Evolutionary conservation across 2,329 filamentous ascomycete genomes (phyloP), one percentile per base, ranked within the genome.

Genomic region (Hortaea sp.): DNA sequence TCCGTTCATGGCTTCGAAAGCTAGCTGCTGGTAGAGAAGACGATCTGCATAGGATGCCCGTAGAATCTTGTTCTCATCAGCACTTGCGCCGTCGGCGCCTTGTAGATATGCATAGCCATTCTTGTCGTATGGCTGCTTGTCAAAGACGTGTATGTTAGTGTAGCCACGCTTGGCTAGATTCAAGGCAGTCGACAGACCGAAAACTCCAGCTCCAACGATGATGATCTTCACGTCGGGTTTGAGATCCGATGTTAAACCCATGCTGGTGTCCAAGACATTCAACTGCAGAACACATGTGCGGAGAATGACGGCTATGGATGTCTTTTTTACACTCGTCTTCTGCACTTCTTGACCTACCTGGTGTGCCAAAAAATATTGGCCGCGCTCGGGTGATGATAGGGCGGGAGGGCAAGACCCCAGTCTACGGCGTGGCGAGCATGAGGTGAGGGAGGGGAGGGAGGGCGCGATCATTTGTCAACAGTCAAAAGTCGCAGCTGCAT

Each of bases 41-140:
- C 77, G 69, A 59, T 88, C 79, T 5, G 84, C 80, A 61, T 95
- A 95, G 70, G 94, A 88, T 34, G 79, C 73, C 34, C 76, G 72
- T 44, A 79, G 69, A 50, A 79, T 78, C 45, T 73, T 72, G 50
- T 72, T 72, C 32, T 72, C 58, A 50, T 73, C 71, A 57, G 71
- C 71, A 27, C 69, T 70, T 5, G 70, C 69, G 7, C 69, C 67
- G 44, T 70, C 69, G 7, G 41, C 31, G 30, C 49, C 51, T 61
- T 59, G 5, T 68, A 72, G 1, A 70, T 69, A 5, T 70, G 65
- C 1, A 27, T 50, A 54, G 20, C 40, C 30, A 11, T 47, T 45
- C 29, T 45, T 10, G 27, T 49, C 28, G 29, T 46, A 52, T 11
- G 39, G 39, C 31, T 55, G 50, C 10, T 59, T 57, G 41, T 76